These are phyloP conservation scores for Aureobasidium sp. DNA, from an alignment of 2,329 filamentous ascomycete genomes.

Conservation along the genomic window DNA sequence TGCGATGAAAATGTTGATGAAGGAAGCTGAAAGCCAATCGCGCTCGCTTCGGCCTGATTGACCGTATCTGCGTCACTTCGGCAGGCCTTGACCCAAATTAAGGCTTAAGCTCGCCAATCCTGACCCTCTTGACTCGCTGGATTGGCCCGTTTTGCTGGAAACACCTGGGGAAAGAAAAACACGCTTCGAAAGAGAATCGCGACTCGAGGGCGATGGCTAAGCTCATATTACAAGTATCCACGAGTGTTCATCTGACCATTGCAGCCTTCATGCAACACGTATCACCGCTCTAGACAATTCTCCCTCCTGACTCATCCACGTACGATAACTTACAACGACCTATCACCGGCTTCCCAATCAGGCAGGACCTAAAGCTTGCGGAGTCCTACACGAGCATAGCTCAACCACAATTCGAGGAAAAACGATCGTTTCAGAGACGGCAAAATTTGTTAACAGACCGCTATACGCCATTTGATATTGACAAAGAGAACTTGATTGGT, in stretches of 20 bases:
- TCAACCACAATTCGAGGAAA: neutral
- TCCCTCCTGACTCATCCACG: conserved; percentile 1
- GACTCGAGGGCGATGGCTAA: neutral
- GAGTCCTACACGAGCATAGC: conserved; percentile 7
- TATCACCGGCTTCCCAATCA: conserved; percentile 25
- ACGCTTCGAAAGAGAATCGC: neutral
- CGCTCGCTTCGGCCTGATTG: neutral
- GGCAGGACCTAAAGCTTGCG: conserved; percentile 13
- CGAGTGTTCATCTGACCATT: neutral
- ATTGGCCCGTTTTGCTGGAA: neutral
- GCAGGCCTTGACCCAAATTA: neutral
- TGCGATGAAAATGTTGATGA: conserved; percentile 9
- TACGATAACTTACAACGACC: neutral
- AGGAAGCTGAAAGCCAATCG: conserved; percentile 5
- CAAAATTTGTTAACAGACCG: neutral
- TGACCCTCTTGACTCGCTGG: neutral
- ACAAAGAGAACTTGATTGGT: conserved; percentile 9
- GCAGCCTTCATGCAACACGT: neutral
- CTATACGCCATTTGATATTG: conserved; percentile 9
- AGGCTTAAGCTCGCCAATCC: neutral
- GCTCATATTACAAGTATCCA: neutral
- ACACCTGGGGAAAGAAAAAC: neutral
- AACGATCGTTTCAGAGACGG: neutral
- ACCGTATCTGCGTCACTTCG: conserved; percentile 10
- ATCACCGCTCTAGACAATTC: neutral